Evolutionary conservation across 2,329 filamentous ascomycete genomes (phyloP).

Genomic region (Apiospora malaysiana): DNA sequence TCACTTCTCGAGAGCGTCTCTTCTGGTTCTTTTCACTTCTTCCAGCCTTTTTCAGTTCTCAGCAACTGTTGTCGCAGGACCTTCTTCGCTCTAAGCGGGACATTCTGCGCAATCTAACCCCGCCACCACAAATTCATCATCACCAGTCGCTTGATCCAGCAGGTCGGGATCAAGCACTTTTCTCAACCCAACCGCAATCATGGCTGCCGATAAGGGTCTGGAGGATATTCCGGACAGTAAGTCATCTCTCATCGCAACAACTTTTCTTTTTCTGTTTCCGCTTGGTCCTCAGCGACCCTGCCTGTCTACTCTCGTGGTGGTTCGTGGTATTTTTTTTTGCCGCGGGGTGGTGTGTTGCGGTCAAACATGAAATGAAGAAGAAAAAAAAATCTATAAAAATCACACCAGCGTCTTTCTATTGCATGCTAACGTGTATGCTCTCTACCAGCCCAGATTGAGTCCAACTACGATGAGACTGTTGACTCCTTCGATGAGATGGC

Average conservation of each 20-base stretch:
- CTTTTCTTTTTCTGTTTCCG: neutral
- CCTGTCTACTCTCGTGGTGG: neutral
- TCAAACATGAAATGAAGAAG: neutral
- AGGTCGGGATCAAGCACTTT: slow-evolving; percentile 21
- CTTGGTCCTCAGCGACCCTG: neutral
- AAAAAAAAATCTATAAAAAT: neutral
- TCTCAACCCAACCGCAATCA: slow-evolving; percentile 73
- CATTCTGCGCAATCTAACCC: slow-evolving; percentile 36
- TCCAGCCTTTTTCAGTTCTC: slow-evolving; percentile 31
- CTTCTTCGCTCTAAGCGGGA: slow-evolving; percentile 23
- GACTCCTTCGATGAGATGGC: slow-evolving; percentile 99
- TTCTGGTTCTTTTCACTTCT: slow-evolving; percentile 25
- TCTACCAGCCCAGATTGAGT: slow-evolving; percentile 92
- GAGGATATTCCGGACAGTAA: slow-evolving; percentile 96
- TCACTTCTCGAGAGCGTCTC: slow-evolving; percentile 25
- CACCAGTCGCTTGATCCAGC: slow-evolving; percentile 25
- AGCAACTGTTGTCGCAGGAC: slow-evolving; percentile 31
- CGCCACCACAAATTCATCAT: slow-evolving; percentile 37
- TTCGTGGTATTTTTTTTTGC: slow-evolving; percentile 9
- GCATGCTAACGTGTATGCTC: slow-evolving; percentile 25
- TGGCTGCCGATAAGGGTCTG: slow-evolving; percentile 98
- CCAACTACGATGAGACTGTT: slow-evolving; percentile 99
- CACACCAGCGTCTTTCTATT: neutral
- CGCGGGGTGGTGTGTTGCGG: neutral
- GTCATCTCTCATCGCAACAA: slow-evolving; percentile 38